Evolutionary conservation across 2,329 filamentous ascomycete species (phyloP), one percentile per base, ranked within the genome.

Genomic region (Tolypocladium amazonense): DNA sequence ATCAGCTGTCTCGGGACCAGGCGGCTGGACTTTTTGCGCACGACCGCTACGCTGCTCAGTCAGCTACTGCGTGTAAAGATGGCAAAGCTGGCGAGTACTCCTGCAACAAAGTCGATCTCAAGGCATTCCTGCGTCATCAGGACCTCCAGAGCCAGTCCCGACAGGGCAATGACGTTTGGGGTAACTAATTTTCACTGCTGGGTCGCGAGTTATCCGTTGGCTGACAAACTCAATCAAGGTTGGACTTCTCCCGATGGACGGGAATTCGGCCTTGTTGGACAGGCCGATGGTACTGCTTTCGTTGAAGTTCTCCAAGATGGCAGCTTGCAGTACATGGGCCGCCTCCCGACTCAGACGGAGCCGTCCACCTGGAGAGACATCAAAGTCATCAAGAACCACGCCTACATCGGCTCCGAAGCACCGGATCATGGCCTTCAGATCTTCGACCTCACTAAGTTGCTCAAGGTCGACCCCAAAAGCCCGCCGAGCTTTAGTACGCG

Each of bases 351-450:
- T 45, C 73, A 78, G 57, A 75, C 74, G 3, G 63, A 62, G 4
- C 66, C 68, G 1, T 69, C 68, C 1, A 61, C 67, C 2, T 78
- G 76, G 76, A 71, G 76, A 7, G 76, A 78, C 63, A 76, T 77
- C 65, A 72, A 73, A 35, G 73, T 74, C 1, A 75, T 73, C 60
- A 68, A 69, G 57, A 64, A 73, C 65, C 71, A 70, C 56, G 69
- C 67, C 35, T 66, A 76, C 61, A 75, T 78, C 15, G 75, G 76
- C 33, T 74, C 73, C 25, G 76, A 78, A 63, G 79, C 81, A 1
- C 66, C 68, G 8, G 69, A 71, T 47, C 84, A 87, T 63, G 81
- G 81, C 27, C 76, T 87, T n/a, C 84, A 87, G 69, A 80, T 87
- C 67, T 87, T 87, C 60, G 83, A 87, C 64, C 76, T 86, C 73